Percentiles rank a stretch among this genome's conserved stretches.
Evolutionary conservation across 2,329 filamentous ascomycete species (phyloP).

Genomic region (Bipolaris zeicola): DNA sequence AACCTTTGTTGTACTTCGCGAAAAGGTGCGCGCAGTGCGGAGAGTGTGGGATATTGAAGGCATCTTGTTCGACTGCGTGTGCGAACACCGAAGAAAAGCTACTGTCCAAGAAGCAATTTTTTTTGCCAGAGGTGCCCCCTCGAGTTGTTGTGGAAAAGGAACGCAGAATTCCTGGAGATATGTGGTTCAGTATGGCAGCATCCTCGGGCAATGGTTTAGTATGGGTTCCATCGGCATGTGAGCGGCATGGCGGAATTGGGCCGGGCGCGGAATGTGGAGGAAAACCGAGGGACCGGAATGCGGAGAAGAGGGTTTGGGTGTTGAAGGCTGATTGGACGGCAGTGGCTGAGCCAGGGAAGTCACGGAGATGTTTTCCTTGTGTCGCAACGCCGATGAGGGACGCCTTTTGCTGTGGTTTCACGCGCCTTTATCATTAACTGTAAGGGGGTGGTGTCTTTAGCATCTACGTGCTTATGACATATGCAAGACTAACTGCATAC

Average conservation of each 20-base stretch:
- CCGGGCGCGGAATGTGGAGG: constrained; percentile 24
- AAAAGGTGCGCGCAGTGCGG: constrained; percentile 44
- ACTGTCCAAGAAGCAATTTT: not conserved
- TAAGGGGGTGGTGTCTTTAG: too few species aligned
- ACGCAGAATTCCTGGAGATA: not conserved
- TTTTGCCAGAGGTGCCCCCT: not conserved
- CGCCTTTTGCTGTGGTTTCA: not conserved
- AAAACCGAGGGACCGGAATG: constrained; percentile 11
- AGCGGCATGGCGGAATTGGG: constrained; percentile 14
- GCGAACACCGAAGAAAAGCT: not conserved
- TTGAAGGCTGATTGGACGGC: constrained; percentile 17
- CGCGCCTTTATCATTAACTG: too few species aligned
- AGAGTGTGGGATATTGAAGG: constrained; percentile 45
- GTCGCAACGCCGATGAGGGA: not conserved
- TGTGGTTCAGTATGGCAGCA: constrained; percentile 1
- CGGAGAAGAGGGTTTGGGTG: constrained; percentile 16
- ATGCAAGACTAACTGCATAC: too few species aligned
- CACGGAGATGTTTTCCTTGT: constrained; percentile 18
- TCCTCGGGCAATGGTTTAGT: constrained; percentile 17
- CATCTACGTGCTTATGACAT: too few species aligned
- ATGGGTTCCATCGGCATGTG: constrained; percentile 23
- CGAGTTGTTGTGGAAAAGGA: not conserved
- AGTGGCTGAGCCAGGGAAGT: constrained; percentile 14
- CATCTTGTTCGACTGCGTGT: constrained; percentile 24
- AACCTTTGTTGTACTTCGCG: constrained; percentile 43